Base-by-base conservation (phyloP, 164 flowering plant genomes). In the Cinnamomum micranthum region DNA sequence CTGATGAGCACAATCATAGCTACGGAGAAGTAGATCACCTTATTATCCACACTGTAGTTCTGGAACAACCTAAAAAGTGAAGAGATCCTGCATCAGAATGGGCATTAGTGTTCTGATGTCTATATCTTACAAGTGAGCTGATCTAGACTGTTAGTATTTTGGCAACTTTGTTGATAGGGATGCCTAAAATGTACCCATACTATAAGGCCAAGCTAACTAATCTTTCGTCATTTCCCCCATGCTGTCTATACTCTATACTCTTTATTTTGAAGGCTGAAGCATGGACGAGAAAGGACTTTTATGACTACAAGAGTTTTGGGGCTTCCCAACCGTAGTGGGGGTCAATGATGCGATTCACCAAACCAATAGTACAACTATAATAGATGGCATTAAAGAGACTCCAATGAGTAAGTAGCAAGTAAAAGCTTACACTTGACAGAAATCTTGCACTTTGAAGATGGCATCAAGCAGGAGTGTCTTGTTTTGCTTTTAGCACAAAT, bases 401-500 rank as follows among this genome's bases (percentile, higher is more conserved):
- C n/a, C 7, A 20, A 17, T 64, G 19, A 64, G 14, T 24, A 25
- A 64, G 20, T 19, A 25, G 69, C 47, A 28, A 28, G 69, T 28
- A 6, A 31, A 67, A 24, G 12, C 22, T 27, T 27, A 41, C 41
- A 15, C 47, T 41, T 41, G 47, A 41, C 11, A 41, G 11, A 67
- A 67, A 24, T 17, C 22, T 27, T 52, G n/a, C 41, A 15, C 50
- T 55, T 51, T 6, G 50, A 13, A 28, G 69, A 67, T 35, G 1
- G 4, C 24, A 14, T 85, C 85, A 83, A 73, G 79, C 6, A 58
- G 65, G 64, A 31, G 72, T 55, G 69, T 77, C 85, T 81, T 87
- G 93, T 76, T 72, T 85, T 73, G 90, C 95, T 85, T 87, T 93
- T 23, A 88, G 82, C 73, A 95, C 97, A 75, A 93, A 82, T 83